Percentiles rank a stretch among this genome's conserved stretches.
Conservation (phyloP, 257 asterid genomes). For the Paulownia fortunei region DNA sequence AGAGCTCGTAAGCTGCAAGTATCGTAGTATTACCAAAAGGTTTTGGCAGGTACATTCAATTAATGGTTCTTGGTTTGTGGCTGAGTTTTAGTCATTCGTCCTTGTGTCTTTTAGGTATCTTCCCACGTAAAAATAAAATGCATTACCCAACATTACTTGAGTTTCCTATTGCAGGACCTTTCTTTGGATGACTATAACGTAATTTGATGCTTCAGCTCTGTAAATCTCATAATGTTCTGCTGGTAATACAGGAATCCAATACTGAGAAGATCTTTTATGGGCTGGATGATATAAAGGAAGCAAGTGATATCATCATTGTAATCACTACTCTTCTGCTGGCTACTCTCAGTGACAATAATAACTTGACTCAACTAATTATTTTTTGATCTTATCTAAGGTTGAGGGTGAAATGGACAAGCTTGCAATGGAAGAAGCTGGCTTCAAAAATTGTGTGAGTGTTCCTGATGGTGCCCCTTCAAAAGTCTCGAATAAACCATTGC, state of each 20-base stretch:
- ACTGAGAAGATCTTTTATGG: constrained; percentile 89
- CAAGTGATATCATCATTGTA: constrained; percentile 91
- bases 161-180: not conserved
- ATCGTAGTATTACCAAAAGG: constrained; percentile 66
- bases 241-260: constrained; percentile 69
- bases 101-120: not conserved
- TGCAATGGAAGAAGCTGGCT: constrained; percentile 99
- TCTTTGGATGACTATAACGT: not conserved
- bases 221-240: constrained; percentile 30
- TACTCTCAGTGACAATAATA: constrained; percentile 25
- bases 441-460: constrained; percentile 90
- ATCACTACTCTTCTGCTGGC: constrained; percentile 36
- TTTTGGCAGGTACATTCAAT: constrained; percentile 78
- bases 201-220: constrained; percentile 16
- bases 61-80: constrained; percentile 15
- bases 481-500: constrained; percentile 74
- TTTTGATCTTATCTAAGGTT: constrained; percentile 55
- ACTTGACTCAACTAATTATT: constrained; percentile 28
- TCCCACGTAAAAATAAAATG: not conserved
- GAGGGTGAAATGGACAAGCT: constrained; percentile 99
- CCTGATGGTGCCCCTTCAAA: constrained; percentile 96
- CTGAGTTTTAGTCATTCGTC: constrained; percentile 12
- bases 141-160: not conserved
- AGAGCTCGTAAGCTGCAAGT: constrained; percentile 85
- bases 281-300: constrained; percentile 84